Evolutionary conservation across 257 asterid genomes (phyloP).

Genomic region (Plantago ovata): DNA sequence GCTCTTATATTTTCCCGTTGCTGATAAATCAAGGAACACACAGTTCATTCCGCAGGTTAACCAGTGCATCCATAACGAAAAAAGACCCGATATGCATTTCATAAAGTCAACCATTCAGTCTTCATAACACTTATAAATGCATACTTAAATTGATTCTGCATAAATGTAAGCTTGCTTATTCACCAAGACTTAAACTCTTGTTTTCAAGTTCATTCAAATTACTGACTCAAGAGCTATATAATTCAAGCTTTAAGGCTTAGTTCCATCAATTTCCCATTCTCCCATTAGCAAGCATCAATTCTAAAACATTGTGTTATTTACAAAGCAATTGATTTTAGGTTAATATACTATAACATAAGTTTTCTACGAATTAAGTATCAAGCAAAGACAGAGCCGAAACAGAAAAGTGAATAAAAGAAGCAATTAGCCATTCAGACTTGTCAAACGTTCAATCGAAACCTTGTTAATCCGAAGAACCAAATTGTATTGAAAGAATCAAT

Average conservation of each 20-base stretch:
- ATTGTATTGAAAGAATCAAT: not conserved
- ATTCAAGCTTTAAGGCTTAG: not conserved
- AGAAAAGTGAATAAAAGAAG: not conserved
- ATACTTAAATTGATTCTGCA: not conserved
- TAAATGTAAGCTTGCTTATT: conserved; percentile 1
- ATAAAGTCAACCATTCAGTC: not conserved
- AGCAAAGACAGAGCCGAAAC: not conserved
- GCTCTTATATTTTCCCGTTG: not conserved
- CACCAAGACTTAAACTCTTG: not conserved
- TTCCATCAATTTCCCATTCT: not conserved
- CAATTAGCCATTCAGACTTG: not conserved
- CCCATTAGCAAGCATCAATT: too few species aligned
- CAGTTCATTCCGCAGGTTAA: not conserved
- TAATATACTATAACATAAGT: not conserved
- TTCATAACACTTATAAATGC: not conserved
- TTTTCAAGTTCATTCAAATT: conserved; percentile 2
- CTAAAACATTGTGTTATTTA: too few species aligned
- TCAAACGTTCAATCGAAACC: not conserved
- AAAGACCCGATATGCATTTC: not conserved
- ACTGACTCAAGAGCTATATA: not conserved
- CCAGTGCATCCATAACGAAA: not conserved
- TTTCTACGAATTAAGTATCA: not conserved
- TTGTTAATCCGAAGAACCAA: not conserved
- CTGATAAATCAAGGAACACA: not conserved
- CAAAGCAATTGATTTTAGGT: not conserved